phyloP scores from a whole-genome alignment of 441 rosid genomes.

The Breynia disticha region DNA sequence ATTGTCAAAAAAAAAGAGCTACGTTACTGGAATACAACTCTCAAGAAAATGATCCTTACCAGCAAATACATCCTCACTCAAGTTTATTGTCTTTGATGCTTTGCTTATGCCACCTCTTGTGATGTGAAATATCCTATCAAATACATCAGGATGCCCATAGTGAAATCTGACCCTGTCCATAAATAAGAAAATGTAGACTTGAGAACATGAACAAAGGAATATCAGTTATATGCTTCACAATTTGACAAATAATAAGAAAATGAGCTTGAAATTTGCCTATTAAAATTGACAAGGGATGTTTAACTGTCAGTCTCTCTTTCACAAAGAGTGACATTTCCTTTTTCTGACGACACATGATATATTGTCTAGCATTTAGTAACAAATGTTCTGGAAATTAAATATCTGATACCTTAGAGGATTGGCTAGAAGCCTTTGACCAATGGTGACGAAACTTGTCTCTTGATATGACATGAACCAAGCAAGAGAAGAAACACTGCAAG shows the following conservation, averaged over 20 bases:
- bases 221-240: not conserved
- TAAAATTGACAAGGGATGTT: not conserved
- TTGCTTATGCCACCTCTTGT: conserved; percentile 98
- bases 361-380: conserved; percentile 2
- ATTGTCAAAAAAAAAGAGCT: conserved; percentile 9
- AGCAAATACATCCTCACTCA: conserved; percentile 92
- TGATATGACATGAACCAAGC: conserved; percentile 99
- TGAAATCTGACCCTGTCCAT: conserved; percentile 83
- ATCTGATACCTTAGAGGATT: conserved; percentile 78
- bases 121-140: conserved; percentile 83
- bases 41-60: conserved; percentile 36
- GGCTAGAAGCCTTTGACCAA: conserved; percentile 93
- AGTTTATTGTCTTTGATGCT: conserved; percentile 87
- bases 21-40: conserved; percentile 8
- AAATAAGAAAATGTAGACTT: not conserved
- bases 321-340: no score
- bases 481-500: conserved; percentile 90
- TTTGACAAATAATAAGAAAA: not conserved
- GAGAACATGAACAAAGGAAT: not conserved
- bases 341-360: not conserved
- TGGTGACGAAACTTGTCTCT: conserved; percentile 94
- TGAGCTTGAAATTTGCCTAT: not conserved
- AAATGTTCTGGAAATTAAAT: not conserved
- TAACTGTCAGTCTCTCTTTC: not conserved
- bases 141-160: conserved; percentile 96